Percentiles rank a stretch among this genome's conserved stretches.
Evolutionary conservation across 176 grass and related monocot species (phyloP).

Genomic region (Typha latifolia): DNA sequence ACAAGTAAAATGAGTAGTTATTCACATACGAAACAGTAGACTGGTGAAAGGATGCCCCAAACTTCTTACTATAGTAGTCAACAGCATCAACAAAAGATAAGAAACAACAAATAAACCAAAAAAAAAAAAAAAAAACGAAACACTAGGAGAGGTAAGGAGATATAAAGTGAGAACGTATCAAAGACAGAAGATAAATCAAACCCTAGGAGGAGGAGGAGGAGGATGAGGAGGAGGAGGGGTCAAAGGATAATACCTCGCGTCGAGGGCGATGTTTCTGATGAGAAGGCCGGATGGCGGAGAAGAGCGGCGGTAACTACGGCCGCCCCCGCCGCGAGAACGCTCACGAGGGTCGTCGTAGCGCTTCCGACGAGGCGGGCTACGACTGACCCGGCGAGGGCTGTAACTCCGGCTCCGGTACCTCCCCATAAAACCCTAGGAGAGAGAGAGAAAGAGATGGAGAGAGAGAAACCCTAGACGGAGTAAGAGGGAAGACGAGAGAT

Average conservation of each 20-base stretch:
- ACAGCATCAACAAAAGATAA: no score
- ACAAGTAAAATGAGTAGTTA: no score
- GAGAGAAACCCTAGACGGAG: conserved; percentile 6
- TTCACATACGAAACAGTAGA: no score
- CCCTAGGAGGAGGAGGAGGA: conserved; percentile 4
- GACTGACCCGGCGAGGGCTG: conserved; percentile 37
- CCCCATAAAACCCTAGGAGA: conserved; percentile 22
- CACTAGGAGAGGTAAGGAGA: not conserved
- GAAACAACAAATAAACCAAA: no score
- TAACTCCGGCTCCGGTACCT: conserved; percentile 52
- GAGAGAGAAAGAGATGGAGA: not conserved
- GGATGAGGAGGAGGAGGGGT: not conserved
- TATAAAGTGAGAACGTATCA: not conserved
- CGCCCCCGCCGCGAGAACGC: conserved; percentile 24
- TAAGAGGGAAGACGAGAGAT: not conserved
- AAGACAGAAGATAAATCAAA: not conserved
- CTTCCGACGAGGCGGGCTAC: conserved; percentile 44
- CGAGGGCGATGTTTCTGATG: conserved; percentile 54
- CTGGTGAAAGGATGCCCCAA: no score
- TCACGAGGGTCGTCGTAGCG: conserved; percentile 46
- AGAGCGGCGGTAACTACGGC: conserved; percentile 27
- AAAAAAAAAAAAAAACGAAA: no score
- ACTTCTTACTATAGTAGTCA: no score
- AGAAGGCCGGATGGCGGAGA: conserved; percentile 45
- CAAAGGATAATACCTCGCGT: conserved; percentile 24